Percentiles rank a stretch among this genome's conserved stretches.
phyloP scores from a whole-genome alignment of 148 eudicot genomes.

The Vaccinium myrtillus region DNA sequence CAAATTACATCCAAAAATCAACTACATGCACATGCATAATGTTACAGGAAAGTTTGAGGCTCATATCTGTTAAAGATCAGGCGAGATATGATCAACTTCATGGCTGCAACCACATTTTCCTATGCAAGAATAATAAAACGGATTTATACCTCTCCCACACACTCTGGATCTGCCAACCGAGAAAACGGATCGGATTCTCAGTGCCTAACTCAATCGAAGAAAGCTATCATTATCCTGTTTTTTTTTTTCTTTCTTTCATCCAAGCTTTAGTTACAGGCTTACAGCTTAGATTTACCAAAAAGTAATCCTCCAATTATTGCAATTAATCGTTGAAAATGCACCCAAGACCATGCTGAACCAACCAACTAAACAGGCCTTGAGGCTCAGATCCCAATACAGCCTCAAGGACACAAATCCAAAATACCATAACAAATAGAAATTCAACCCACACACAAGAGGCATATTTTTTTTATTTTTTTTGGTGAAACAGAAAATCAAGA shows the following conservation, averaged over 20 bases:
- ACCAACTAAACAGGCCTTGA: neutral
- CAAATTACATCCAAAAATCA: neutral
- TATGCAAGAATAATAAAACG: neutral
- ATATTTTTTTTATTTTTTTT: no score
- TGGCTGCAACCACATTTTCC: neutral
- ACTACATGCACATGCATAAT: no score
- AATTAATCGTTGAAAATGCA: slow-evolving; percentile 1
- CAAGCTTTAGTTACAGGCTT: neutral
- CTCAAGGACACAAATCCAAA: neutral
- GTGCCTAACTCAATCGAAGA: neutral
- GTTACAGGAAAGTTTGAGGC: neutral
- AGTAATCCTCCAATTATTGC: neutral
- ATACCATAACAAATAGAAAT: no score
- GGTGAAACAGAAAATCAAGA: no score
- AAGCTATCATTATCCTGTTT: neutral
- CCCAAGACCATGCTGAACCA: neutral
- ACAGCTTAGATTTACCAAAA: neutral
- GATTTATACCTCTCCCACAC: neutral
- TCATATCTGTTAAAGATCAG: neutral
- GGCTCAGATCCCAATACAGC: neutral
- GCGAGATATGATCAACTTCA: neutral
- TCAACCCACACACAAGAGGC: no score
- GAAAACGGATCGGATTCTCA: neutral
- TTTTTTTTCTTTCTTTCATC: neutral
- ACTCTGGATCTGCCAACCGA: neutral